phyloP scores from a whole-genome alignment of 1,284 basidiomycete species.

The Boletus hoseneyae region DNA sequence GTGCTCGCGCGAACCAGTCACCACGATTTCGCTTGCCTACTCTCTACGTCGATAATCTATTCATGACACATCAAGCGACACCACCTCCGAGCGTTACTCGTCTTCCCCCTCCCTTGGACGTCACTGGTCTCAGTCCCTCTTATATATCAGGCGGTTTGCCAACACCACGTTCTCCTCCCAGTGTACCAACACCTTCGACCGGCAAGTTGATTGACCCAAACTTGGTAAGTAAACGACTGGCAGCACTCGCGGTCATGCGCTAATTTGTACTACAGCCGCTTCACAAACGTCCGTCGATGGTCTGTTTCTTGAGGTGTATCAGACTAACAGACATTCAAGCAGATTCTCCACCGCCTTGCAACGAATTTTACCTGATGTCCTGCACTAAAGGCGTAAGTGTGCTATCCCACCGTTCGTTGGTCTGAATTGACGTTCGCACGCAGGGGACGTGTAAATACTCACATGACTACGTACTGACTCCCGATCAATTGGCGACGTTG shows the following conservation, averaged over 20 bases:
- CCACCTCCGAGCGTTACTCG: constrained; percentile 30
- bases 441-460: constrained; percentile 76
- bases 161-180: constrained; percentile 51
- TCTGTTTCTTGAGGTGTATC: background rate
- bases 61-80: constrained; percentile 51
- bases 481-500: constrained; percentile 63
- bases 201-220: constrained; percentile 51
- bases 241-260: constrained; percentile 12
- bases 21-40: constrained; percentile 51
- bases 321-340: constrained; percentile 16
- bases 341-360: constrained; percentile 68
- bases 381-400: constrained; percentile 70
- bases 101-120: constrained; percentile 44
- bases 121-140: constrained; percentile 36
- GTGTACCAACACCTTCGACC: constrained; percentile 28
- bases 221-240: constrained; percentile 38
- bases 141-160: constrained; percentile 50
- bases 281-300: constrained; percentile 44
- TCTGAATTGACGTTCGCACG: constrained; percentile 11
- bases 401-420: background rate
- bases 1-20: constrained; percentile 44
- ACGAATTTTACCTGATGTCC: constrained; percentile 73
- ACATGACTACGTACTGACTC: constrained; percentile 67
- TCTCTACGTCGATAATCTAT: constrained; percentile 59
- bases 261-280: constrained; percentile 39